Percentiles rank a stretch among this genome's conserved stretches.
Conservation (phyloP, 2,329 filamentous ascomycete species). For the Gaeumannomyces sp. region DNA sequence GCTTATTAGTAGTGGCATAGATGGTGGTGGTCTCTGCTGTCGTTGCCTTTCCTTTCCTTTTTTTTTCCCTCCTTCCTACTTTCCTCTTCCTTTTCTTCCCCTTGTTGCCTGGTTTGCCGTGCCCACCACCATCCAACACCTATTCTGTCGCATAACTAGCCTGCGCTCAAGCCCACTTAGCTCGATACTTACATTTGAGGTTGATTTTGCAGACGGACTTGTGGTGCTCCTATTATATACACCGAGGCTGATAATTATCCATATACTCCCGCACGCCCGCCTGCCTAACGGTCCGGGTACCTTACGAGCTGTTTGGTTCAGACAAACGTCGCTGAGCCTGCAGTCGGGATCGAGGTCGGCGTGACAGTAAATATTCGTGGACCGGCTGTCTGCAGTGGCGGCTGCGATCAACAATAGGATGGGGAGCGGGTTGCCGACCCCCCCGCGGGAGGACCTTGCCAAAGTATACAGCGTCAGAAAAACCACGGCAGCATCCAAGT, state of each 20-base stretch:
- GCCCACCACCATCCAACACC: too few species aligned
- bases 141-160: too few species aligned
- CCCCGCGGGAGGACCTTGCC: slow-evolving; percentile 4
- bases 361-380: not conserved
- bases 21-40: not conserved
- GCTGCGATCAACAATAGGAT: not conserved
- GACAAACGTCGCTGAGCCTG: not conserved
- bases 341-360: not conserved
- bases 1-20: not conserved
- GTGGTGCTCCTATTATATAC: too few species aligned
- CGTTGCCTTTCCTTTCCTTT: not conserved
- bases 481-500: slow-evolving; percentile 1
- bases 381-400: not conserved
- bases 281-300: too few species aligned
- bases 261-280: too few species aligned
- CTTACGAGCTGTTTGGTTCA: not conserved
- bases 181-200: too few species aligned
- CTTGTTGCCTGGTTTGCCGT: too few species aligned
- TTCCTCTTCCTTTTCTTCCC: not conserved
- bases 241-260: too few species aligned
- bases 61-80: not conserved
- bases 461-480: not conserved
- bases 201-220: not conserved
- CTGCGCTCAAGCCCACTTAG: too few species aligned
- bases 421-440: slow-evolving; percentile 3